Conservation (phyloP, 805 yeast genomes). For the Scheffersomyces lignosus region DNA sequence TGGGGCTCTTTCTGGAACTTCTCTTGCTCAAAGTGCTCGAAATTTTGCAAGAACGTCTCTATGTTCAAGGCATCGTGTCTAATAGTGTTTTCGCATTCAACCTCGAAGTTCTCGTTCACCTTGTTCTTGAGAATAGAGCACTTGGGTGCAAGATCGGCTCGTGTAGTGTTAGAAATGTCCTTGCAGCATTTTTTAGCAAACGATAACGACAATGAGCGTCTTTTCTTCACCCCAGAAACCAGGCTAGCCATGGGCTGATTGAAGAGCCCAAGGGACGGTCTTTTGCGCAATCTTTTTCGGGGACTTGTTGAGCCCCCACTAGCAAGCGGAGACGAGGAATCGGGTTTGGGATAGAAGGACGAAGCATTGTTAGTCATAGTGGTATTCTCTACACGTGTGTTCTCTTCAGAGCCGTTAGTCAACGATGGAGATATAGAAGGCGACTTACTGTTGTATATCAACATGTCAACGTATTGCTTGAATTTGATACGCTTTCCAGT, state of each 20-base stretch:
- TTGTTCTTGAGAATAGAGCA: conserved; percentile 27
- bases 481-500: conserved; percentile 11
- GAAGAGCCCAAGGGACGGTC: not conserved
- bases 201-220: not conserved
- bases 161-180: not conserved
- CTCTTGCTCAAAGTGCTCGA: conserved; percentile 6
- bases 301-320: too few relatives aligned
- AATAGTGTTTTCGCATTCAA: conserved; percentile 12
- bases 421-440: conserved; percentile 2
- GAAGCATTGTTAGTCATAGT: not conserved
- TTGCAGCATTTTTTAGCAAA: not conserved
- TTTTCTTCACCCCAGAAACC: not conserved
- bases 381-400: not conserved
- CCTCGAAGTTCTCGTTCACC: conserved; percentile 21
- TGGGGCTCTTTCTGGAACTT: conserved; percentile 4
- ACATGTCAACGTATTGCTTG: conserved; percentile 13
- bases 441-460: conserved; percentile 11
- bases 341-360: not conserved
- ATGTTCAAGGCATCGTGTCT: conserved; percentile 7
- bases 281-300: not conserved
- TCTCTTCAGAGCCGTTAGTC: not conserved
- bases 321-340: too few relatives aligned
- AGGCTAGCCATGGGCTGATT: too few relatives aligned
- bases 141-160: too few relatives aligned
- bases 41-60: conserved; percentile 5